Evolutionary conservation across 2,329 filamentous ascomycete species (phyloP).

Genomic region (Lachnellula suecica): DNA sequence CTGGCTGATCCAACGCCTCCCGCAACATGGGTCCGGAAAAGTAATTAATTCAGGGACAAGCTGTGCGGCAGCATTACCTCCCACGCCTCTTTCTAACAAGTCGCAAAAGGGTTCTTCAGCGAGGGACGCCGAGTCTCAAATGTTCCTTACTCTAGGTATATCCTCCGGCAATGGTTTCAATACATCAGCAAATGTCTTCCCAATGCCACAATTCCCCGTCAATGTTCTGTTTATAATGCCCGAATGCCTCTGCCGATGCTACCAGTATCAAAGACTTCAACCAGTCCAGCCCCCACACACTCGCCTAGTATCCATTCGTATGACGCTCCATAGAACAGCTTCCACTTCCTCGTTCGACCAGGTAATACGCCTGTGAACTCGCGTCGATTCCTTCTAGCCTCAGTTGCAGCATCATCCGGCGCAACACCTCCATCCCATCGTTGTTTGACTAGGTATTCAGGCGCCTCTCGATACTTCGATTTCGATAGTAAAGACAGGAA

Average conservation of each 20-base stretch:
- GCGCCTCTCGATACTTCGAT: slow-evolving; percentile 61
- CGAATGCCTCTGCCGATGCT: slow-evolving; percentile 70
- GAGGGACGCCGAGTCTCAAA: background rate
- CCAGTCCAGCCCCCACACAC: slow-evolving; percentile 66
- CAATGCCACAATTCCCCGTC: too few species aligned
- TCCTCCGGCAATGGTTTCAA: too few species aligned
- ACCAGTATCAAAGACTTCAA: slow-evolving; percentile 74
- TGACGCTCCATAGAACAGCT: slow-evolving; percentile 64
- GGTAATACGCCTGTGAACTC: slow-evolving; percentile 58
- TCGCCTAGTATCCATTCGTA: slow-evolving; percentile 74
- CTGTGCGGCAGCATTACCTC: background rate
- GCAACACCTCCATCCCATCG: slow-evolving; percentile 69
- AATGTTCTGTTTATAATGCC: slow-evolving; percentile 21
- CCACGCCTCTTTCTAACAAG: background rate
- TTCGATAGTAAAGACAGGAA: slow-evolving; percentile 57
- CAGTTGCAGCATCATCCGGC: slow-evolving; percentile 42
- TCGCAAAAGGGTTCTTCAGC: background rate
- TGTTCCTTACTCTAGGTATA: too few species aligned
- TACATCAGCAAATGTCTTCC: too few species aligned
- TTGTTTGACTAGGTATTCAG: slow-evolving; percentile 61
- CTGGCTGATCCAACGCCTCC: too few species aligned
- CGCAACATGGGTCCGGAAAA: too few species aligned
- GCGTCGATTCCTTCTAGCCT: slow-evolving; percentile 51
- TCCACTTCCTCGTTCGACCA: slow-evolving; percentile 68
- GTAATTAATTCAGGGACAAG: background rate